phyloP scores from a whole-genome alignment of 2,329 filamentous ascomycete genomes.

The Neophaeococcomyces aloes region DNA sequence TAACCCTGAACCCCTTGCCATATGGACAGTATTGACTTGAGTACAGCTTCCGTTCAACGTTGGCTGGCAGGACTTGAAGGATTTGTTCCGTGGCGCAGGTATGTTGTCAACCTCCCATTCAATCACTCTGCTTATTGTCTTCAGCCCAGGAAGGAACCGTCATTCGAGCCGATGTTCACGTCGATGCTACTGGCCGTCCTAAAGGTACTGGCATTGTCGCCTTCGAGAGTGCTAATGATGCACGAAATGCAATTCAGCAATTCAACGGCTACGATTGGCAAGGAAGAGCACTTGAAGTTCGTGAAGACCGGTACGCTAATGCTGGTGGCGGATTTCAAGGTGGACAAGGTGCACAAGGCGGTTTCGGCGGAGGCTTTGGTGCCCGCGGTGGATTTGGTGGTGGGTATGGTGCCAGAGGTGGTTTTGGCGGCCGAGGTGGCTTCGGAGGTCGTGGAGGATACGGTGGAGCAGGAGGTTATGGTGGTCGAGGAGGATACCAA shows the following conservation, averaged over 20 bases:
- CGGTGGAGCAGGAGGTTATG: constrained; percentile 31
- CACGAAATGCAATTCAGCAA: constrained; percentile 87
- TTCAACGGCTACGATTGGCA: constrained; percentile 99
- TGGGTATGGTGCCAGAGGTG: background rate
- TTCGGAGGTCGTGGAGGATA: constrained; percentile 12
- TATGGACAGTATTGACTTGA: constrained; percentile 29
- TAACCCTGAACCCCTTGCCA: constrained; percentile 21
- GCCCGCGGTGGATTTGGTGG: constrained; percentile 10
- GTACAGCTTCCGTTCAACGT: constrained; percentile 86
- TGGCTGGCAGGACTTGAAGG: constrained; percentile 98
- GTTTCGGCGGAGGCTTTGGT: constrained; percentile 21
- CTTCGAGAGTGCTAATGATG: constrained; percentile 89
- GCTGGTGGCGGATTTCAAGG: constrained; percentile 32
- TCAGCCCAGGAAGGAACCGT: constrained; percentile 57
- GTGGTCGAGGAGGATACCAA: constrained; percentile 10
- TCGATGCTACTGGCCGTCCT: constrained; percentile 79
- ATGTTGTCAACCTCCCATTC: constrained; percentile 36
- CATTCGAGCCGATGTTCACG: constrained; percentile 89
- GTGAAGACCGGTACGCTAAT: constrained; percentile 82
- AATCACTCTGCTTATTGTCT: constrained; percentile 12
- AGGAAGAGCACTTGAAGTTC: constrained; percentile 82
- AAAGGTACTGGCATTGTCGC: constrained; percentile 97
- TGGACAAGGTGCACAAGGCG: constrained; percentile 36
- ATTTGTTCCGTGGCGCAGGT: constrained; percentile 97
- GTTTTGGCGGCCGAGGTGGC: constrained; percentile 8